Percentiles rank a stretch among this genome's conserved stretches.
phyloP scores from a whole-genome alignment of 106 monocot genomes.

The Phalaenopsis equestris region DNA sequence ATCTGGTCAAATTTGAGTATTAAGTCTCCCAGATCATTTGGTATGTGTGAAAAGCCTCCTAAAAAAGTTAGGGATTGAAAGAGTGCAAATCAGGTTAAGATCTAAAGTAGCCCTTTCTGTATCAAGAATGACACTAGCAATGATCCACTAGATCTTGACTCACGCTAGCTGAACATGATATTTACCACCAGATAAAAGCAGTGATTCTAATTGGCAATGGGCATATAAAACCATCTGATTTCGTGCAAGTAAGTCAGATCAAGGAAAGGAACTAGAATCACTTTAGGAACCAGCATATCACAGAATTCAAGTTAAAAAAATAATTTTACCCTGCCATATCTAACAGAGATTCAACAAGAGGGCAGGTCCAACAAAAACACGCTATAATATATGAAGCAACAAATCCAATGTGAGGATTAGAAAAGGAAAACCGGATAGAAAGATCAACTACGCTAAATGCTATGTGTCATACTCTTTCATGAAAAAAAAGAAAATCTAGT shows the following conservation, averaged over 20 bases:
- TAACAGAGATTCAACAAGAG: too few relatives aligned
- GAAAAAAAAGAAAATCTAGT: too few relatives aligned
- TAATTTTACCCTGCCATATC: not conserved
- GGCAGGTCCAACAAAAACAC: too few relatives aligned
- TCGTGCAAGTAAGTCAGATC: not conserved
- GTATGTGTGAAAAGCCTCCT: not conserved
- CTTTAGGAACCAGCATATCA: not conserved
- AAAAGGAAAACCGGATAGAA: too few relatives aligned
- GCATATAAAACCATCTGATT: not conserved
- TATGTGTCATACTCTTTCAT: too few relatives aligned
- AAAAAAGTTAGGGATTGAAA: not conserved
- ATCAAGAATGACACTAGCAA: not conserved
- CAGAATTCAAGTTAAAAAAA: not conserved
- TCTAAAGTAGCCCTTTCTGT: not conserved
- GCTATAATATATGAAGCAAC: too few relatives aligned
- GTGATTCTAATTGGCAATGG: not conserved
- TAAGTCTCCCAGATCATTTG: too few relatives aligned
- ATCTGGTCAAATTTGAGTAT: too few relatives aligned
- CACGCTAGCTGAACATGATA: not conserved
- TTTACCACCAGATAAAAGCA: not conserved
- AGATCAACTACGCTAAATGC: too few relatives aligned
- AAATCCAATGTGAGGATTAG: too few relatives aligned
- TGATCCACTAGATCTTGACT: not conserved
- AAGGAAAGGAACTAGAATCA: not conserved
- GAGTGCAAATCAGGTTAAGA: not conserved